Evolutionary conservation across 169 alveolate species (phyloP).

Genomic region (Plasmodium sp.): DNA sequence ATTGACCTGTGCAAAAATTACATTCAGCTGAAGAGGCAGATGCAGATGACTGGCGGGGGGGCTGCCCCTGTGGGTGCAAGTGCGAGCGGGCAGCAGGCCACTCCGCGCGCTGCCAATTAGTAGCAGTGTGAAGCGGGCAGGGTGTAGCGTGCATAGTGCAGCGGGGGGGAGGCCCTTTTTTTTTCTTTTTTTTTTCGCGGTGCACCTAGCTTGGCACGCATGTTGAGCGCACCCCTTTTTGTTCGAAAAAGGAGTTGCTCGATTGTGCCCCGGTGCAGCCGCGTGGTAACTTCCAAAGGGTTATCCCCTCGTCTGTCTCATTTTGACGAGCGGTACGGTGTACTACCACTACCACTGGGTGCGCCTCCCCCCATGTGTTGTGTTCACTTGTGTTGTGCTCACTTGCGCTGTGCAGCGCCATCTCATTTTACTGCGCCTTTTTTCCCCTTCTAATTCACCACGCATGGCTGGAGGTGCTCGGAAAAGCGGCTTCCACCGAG

Average conservation of each 20-base stretch:
- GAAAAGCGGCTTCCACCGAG: not conserved
- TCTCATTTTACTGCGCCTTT: not conserved
- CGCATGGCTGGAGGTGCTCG: not conserved
- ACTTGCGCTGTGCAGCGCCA: not conserved
- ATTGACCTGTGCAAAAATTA: slow-evolving; percentile 64
- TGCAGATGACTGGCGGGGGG: slow-evolving; percentile 12
- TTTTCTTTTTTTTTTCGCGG: not conserved
- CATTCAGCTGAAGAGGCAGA: slow-evolving; percentile 43
- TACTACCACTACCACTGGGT: not conserved
- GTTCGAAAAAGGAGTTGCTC: not conserved
- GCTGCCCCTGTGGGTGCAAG: not conserved
- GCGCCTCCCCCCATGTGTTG: not conserved
- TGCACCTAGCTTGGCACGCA: not conserved
- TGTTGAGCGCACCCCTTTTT: not conserved
- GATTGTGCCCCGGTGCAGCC: not conserved
- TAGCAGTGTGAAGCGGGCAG: not conserved
- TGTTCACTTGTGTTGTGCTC: not conserved
- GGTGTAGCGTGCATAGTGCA: not conserved
- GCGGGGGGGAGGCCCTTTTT: not conserved
- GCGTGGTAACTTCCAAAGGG: not conserved
- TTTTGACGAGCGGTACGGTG: not conserved
- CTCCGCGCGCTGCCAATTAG: slow-evolving; percentile 6
- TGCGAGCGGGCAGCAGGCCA: not conserved
- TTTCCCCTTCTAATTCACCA: not conserved
- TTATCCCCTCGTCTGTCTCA: not conserved